Evolutionary conservation across 768 basidiomycete species (phyloP), one percentile per base, ranked within the genome.

Genomic region (Amanita muscaria): DNA sequence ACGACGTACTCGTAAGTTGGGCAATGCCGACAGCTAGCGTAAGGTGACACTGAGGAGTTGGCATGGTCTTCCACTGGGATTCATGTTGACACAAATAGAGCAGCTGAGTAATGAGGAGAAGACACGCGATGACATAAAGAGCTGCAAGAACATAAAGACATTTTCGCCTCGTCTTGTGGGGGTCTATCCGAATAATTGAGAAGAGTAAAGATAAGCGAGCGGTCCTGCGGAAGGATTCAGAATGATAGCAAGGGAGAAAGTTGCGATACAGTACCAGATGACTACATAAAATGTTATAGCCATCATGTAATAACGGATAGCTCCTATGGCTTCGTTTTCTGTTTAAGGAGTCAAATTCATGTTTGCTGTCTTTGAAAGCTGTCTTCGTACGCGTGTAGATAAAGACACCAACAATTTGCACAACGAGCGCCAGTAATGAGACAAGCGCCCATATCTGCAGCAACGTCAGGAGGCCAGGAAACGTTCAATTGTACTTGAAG

Each of bases 151-250:
- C 55, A 11, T 53, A 42, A 1, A 67, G 55, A 12, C 50, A 48
- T 19, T 42, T 49, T 9, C 59, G 57, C 37, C 62, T 55, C 3
- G 29, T 31, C 5, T 29, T 47, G 39, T 64, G 64, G 2, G 70
- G 68, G 41, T 71, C 69, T 52, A 77, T 65, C 29, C 76, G 72
- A 42, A 76, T 69, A 48, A 78, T 65, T 5, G 74, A 76, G 58
- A 73, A 73, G 5, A 78, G 57, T 34, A 76, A 74, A 19, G 73
- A 68, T 12, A 74, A 58, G 15, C 75, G 67, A 2, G 75, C 61
- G 27, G 59, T 64, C 70, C 72, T 72, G 41, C 10, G n/a, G 5
- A 24, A 34, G 12, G 12, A 14, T 22, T 21, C 38, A 29, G 8
- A 19, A n/a, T n/a, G 15, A 29, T 12, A 21, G 16, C 29, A 27